phyloP scores from a whole-genome alignment of 306 rosid species.

The Prunus mongolica region DNA sequence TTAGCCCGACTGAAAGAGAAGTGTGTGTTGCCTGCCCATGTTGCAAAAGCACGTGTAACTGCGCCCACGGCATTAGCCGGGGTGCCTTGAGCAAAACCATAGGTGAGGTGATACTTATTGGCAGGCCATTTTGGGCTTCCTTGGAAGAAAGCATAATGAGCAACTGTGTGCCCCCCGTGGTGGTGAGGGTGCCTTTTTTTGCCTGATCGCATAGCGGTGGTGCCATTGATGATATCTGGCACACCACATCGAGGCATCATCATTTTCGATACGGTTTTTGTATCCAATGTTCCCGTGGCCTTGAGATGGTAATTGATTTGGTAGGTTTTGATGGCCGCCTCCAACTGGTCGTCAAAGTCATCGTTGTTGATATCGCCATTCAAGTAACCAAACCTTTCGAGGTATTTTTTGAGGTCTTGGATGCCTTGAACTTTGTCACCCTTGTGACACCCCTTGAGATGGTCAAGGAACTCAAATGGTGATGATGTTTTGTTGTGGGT shows the following conservation, averaged over 20 bases:
- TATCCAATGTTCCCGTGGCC: too few relatives aligned
- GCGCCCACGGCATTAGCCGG: neutral
- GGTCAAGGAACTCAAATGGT: constrained; percentile 18
- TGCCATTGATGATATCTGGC: too few relatives aligned
- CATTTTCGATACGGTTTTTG: too few relatives aligned
- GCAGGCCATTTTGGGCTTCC: constrained; percentile 27
- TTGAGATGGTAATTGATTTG: too few relatives aligned
- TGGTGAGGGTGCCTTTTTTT: too few relatives aligned
- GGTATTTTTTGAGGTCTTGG: neutral
- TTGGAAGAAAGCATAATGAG: neutral
- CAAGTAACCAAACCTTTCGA: too few relatives aligned
- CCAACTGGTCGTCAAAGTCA: too few relatives aligned
- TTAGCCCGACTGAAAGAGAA: constrained; percentile 12
- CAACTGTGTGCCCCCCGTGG: too few relatives aligned
- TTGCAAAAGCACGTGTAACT: constrained; percentile 16
- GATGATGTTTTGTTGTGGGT: constrained; percentile 13
- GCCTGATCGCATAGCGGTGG: too few relatives aligned
- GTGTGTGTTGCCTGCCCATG: constrained; percentile 14
- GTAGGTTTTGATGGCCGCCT: too few relatives aligned
- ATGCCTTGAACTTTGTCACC: constrained; percentile 39
- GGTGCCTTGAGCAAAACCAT: neutral
- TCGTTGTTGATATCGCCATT: too few relatives aligned
- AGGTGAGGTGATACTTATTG: constrained; percentile 12
- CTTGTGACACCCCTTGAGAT: constrained; percentile 30
- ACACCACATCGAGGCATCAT: too few relatives aligned